Conservation (phyloP, 306 rosid genomes). For the Clitoria ternatea region DNA sequence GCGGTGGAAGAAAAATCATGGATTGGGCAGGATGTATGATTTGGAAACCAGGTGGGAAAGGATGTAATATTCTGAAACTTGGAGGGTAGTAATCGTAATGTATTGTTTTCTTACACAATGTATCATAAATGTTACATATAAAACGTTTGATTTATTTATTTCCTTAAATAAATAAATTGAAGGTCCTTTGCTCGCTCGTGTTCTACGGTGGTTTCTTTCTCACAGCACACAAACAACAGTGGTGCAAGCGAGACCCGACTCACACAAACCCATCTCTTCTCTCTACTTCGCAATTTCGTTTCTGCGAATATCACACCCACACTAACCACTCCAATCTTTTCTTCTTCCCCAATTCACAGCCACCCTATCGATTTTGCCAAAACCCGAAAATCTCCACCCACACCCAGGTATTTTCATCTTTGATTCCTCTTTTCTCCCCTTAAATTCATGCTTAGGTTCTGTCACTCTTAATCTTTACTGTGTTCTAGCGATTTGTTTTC, state of each 20-base stretch:
- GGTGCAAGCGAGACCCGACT: background rate
- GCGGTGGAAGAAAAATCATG: no score
- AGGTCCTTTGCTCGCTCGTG: background rate
- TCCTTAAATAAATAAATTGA: background rate
- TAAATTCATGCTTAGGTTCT: background rate
- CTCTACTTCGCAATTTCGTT: background rate
- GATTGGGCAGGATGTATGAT: no score
- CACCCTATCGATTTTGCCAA: background rate
- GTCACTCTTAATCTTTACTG: background rate
- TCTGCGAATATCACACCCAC: background rate
- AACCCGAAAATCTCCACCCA: background rate
- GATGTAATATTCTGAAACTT: no score
- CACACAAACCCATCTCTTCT: background rate
- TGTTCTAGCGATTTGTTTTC: background rate
- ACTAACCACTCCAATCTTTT: background rate
- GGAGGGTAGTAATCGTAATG: no score
- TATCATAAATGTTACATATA: no score
- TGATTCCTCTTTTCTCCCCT: background rate
- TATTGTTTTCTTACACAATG: no score
- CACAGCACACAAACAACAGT: background rate
- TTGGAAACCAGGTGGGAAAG: no score
- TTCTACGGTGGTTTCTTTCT: background rate
- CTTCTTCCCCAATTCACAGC: background rate
- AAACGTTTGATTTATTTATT: no score
- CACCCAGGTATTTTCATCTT: slow-evolving; percentile 23